Evolutionary conservation across 768 basidiomycete species (phyloP).

Genomic region (Rhizopogon vulgaris): DNA sequence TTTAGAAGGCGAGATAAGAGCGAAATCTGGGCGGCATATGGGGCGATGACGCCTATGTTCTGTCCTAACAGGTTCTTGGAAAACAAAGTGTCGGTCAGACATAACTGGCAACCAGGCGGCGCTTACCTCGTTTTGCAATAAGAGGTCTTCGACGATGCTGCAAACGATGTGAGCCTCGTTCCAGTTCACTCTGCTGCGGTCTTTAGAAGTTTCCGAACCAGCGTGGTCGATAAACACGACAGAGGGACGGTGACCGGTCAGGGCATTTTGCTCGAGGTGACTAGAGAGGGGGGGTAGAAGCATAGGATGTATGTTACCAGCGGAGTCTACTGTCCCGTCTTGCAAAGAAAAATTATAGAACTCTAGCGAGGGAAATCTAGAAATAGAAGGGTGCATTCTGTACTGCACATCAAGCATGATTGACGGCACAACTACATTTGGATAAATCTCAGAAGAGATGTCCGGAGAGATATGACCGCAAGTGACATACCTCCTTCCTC

Average conservation of each 20-base stretch:
- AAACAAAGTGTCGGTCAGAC: constrained; percentile 2
- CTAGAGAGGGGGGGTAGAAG: constrained; percentile 59
- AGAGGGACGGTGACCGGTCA: constrained; percentile 41
- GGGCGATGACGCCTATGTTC: constrained; percentile 90
- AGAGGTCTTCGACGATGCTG: constrained; percentile 75
- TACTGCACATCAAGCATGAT: constrained; percentile 95
- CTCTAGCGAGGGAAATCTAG: constrained; percentile 76
- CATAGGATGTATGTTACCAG: constrained; percentile 38
- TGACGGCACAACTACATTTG: constrained; percentile 63
- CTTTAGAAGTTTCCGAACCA: constrained; percentile 58
- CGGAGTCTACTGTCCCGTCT: constrained; percentile 66
- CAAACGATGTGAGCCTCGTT: constrained; percentile 75
- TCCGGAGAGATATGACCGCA: background rate
- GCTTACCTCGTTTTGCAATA: constrained; percentile 67
- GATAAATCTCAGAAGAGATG: constrained; percentile 7
- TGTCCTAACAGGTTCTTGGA: constrained; percentile 54
- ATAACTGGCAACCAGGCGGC: background rate
- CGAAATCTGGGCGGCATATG: constrained; percentile 84
- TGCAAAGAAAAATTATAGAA: constrained; percentile 70
- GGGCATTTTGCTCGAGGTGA: constrained; percentile 35
- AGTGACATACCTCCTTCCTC: constrained; percentile 65
- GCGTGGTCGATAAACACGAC: constrained; percentile 82
- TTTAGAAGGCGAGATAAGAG: constrained; percentile 64
- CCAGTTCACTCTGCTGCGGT: constrained; percentile 71
- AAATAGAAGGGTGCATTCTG: constrained; percentile 91